Base-by-base conservation (phyloP, 345 rosid genomes). In the Populus tremula region DNA sequence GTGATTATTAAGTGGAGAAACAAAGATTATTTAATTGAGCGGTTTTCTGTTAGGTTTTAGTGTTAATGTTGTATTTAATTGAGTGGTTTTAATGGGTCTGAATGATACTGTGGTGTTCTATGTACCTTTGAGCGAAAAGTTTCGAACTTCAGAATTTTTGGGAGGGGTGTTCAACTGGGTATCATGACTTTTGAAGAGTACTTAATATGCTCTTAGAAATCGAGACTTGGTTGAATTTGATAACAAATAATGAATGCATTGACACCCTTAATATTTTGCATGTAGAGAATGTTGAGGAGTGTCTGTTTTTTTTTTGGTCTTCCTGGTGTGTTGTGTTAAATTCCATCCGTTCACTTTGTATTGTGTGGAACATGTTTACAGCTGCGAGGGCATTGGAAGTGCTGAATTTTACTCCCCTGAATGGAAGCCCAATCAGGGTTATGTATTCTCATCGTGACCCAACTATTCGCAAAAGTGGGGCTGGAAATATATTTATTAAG, bases 401-500 rank as follows among this genome's bases (percentile, higher is more conserved):
- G 78, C 87, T 95, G 71, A 95, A 95, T 81, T 95, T 87, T 79
- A 82, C 93, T 36, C 90, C 92, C 77, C 81, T 95, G 36, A 89
- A 93, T 85, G 98, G 93, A 31, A 91, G 82, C 70, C 87, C 94
- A 45, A 87, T 95, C 25, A 87, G 99, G 86, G 79, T 95, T 54
- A 92, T 92, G 98, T 91, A 90, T 80, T 95, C 98, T 66, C 95
- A 87, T 70, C 92, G 95, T 36, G 94, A 91, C 75, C 92, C 94
- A 11, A 90, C 89, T 70, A 72, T 87, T 79, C 93, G 92, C 69
- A 89, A 85, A 83, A 93, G 98, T 89, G 99, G 99, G 53, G 75
- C 96, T n/a, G 98, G 99, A 45, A 96, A 96, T 78, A 96, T 96
- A 25, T 96, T 90, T 73, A 93, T 96, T 76, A 92, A 92, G 98